Percentiles rank a stretch among this genome's conserved stretches.
phyloP scores from a whole-genome alignment of 2,329 filamentous ascomycete species.

The Fusarium mangiferae region DNA sequence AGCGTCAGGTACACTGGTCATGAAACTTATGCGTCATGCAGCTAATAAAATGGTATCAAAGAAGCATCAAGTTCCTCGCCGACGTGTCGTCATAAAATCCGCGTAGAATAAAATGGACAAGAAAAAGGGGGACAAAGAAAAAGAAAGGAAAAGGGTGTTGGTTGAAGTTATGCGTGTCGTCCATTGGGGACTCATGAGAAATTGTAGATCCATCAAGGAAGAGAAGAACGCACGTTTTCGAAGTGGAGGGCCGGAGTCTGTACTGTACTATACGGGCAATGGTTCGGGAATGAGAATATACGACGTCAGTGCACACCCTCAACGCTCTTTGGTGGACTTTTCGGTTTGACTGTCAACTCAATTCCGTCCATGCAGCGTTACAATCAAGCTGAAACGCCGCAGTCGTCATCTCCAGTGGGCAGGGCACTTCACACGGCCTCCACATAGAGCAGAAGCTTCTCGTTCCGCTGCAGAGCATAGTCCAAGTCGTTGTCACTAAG shows the following conservation, averaged over 20 bases:
- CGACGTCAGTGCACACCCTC: background rate
- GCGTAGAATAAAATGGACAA: constrained; percentile 17
- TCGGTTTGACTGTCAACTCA: constrained; percentile 16
- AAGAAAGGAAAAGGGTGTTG: background rate
- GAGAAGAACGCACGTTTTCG: constrained; percentile 13
- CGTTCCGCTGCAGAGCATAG: constrained; percentile 82
- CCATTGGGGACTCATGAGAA: constrained; percentile 34
- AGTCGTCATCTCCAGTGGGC: constrained; percentile 13
- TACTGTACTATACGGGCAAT: constrained; percentile 6
- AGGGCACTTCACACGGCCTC: constrained; percentile 57
- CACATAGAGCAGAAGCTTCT: constrained; percentile 84
- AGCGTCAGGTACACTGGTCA: constrained; percentile 40
- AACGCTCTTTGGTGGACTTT: constrained; percentile 18
- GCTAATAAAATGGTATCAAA: constrained; percentile 47
- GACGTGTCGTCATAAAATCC: constrained; percentile 41
- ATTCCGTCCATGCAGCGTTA: constrained; percentile 17
- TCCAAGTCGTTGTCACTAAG: constrained; percentile 85
- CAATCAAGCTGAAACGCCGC: constrained; percentile 37
- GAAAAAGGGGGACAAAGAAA: background rate
- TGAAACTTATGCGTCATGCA: constrained; percentile 39
- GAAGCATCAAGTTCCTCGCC: constrained; percentile 42
- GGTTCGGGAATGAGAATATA: constrained; percentile 15
- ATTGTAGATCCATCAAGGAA: constrained; percentile 31
- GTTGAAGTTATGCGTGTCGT: constrained; percentile 6
- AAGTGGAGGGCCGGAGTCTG: constrained; percentile 11